Conservation (phyloP, 192 early-diverging fungal species). For the Coemansia sp. region DNA sequence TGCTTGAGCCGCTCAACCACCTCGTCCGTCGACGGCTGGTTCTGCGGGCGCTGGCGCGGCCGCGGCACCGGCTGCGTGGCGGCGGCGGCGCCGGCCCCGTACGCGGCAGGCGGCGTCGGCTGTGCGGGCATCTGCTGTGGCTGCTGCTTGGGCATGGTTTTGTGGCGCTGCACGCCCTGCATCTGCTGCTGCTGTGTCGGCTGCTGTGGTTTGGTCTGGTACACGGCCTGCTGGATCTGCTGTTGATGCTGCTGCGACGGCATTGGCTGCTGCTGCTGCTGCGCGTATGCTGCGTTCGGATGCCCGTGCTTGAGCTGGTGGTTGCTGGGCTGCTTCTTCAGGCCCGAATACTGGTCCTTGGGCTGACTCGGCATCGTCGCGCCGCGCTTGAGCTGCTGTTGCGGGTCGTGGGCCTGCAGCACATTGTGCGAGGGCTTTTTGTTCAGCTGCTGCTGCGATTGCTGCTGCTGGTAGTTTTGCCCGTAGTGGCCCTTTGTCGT, state of each 20-base stretch:
- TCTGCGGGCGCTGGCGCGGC: conserved; percentile 77
- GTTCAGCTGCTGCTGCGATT: conserved; percentile 18
- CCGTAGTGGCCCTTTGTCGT: conserved; percentile 38
- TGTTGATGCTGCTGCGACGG: conserved; percentile 16
- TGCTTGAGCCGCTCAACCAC: conserved; percentile 90
- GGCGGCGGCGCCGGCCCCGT: conserved; percentile 41
- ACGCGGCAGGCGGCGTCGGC: conserved; percentile 51
- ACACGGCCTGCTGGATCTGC: conserved; percentile 1
- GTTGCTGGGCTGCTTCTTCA: conserved; percentile 45
- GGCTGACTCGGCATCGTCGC: conserved; percentile 29
- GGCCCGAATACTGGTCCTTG: conserved; percentile 16
- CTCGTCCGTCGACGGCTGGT: conserved; percentile 79
- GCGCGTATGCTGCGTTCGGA: conserved; percentile 25
- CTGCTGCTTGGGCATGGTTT: conserved; percentile 51
- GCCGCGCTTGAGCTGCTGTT: conserved; percentile 32
- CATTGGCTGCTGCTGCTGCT: conserved; percentile 18
- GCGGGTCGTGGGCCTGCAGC: conserved; percentile 2
- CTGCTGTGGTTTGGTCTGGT: conserved; percentile 28
- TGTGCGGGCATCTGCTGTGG: conserved; percentile 52
- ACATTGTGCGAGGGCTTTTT: conserved; percentile 21
- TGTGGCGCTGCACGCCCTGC: conserved; percentile 29
- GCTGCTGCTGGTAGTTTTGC: conserved; percentile 18
- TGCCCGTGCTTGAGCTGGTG: conserved; percentile 47
- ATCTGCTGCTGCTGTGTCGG: not conserved
- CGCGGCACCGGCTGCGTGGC: conserved; percentile 49